These are phyloP conservation scores for Monosporascus sp. DNA, from an alignment of 2,329 filamentous ascomycete genomes.

Conservation along the genomic window DNA sequence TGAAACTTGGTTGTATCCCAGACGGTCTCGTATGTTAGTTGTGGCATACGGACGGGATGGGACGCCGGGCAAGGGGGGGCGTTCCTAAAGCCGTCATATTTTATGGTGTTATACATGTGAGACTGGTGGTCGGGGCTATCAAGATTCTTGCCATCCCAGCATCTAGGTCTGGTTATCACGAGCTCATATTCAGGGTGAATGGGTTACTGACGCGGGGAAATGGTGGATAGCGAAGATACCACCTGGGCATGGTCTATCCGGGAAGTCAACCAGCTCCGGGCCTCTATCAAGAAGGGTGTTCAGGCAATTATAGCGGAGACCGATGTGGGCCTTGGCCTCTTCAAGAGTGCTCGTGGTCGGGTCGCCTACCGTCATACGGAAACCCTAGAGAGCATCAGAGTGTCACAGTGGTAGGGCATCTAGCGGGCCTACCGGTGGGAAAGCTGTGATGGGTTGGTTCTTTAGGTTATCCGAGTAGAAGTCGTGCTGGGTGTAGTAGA, in stretches of 20 bases:
- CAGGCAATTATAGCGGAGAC: conserved; percentile 37
- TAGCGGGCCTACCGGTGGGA: conserved; percentile 29
- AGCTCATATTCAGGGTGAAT: neutral
- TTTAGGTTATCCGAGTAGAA: conserved; percentile 18
- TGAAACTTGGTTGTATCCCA: conserved; percentile 38
- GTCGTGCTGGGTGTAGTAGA: conserved; percentile 27
- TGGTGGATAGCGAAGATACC: conserved; percentile 38
- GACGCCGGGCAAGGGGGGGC: conserved; percentile 23
- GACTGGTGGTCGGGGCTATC: conserved; percentile 16
- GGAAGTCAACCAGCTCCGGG: conserved; percentile 35
- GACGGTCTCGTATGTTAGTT: conserved; percentile 40
- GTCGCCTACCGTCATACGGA: conserved; percentile 40
- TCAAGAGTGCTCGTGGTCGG: conserved; percentile 19
- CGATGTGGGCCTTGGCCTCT: conserved; percentile 28
- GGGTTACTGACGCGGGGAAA: conserved; percentile 30
- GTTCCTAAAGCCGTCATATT: conserved; percentile 14
- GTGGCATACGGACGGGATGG: conserved; percentile 32
- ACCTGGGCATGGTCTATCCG: conserved; percentile 31
- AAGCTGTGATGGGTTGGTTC: conserved; percentile 36
- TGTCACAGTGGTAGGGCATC: neutral
- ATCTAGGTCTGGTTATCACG: conserved; percentile 6
- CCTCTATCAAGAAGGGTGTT: conserved; percentile 31
- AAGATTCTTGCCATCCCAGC: conserved; percentile 18
- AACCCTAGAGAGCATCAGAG: conserved; percentile 27
- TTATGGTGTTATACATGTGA: conserved; percentile 21